Evolutionary conservation across 371 early-diverging fungal genomes (phyloP).

Genomic region (Rhizomucor miehei): DNA sequence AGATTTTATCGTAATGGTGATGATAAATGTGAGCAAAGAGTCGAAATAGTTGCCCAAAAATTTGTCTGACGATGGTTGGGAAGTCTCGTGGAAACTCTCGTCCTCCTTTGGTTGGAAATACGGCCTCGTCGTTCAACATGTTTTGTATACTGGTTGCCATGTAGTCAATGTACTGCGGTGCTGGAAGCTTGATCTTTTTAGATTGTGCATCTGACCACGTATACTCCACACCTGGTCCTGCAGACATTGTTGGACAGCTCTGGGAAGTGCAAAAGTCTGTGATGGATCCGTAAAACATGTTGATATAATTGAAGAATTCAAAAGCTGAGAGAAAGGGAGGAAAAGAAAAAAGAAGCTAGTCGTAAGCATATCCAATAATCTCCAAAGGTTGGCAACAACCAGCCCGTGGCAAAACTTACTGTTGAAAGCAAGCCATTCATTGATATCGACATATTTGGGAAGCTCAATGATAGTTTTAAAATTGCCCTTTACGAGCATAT

Average conservation of each 20-base stretch:
- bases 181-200: conserved; percentile 80
- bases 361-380: too few species aligned
- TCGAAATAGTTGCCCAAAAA: conserved; percentile 85
- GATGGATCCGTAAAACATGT: conserved; percentile 88
- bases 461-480: conserved; percentile 83
- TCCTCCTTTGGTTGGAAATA: conserved; percentile 81
- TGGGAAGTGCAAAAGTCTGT: conserved; percentile 86
- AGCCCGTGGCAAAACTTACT: too few species aligned
- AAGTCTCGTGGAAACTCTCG: conserved; percentile 85
- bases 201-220: conserved; percentile 88
- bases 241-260: conserved; percentile 86
- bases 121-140: conserved; percentile 78
- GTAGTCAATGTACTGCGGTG: conserved; percentile 94
- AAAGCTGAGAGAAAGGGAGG: conserved; percentile 52
- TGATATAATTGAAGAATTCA: conserved; percentile 94
- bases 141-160: conserved; percentile 89
- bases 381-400: too few species aligned
- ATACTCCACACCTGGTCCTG: conserved; percentile 84
- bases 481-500: conserved; percentile 89
- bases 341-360: background rate
- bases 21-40: conserved; percentile 94
- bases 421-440: conserved; percentile 95
- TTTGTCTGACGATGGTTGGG: conserved; percentile 58
- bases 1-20: conserved; percentile 85
- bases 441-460: conserved; percentile 86